Evolutionary conservation across 2,329 filamentous ascomycete species (phyloP).

Genomic region (Dactylonectria macrodidyma): DNA sequence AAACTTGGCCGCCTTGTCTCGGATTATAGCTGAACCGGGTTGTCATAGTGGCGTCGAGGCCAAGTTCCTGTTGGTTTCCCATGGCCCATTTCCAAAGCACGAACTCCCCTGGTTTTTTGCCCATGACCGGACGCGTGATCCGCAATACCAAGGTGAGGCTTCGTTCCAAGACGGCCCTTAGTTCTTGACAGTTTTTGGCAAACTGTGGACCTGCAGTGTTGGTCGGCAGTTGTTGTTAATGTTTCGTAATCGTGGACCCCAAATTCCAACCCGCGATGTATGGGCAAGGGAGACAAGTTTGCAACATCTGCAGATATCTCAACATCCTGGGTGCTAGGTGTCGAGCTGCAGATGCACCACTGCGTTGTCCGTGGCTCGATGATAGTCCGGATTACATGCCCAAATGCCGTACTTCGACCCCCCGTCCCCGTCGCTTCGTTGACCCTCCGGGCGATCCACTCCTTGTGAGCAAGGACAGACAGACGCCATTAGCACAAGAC

Average conservation of each 20-base stretch:
- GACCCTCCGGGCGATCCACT: neutral
- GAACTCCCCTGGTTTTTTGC: neutral
- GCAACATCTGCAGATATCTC: constrained; percentile 15
- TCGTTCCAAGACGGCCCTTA: constrained; percentile 1
- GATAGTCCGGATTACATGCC: constrained; percentile 16
- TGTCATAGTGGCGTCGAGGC: constrained; percentile 1
- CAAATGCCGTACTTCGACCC: neutral
- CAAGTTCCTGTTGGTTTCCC: neutral
- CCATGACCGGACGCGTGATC: constrained; percentile 13
- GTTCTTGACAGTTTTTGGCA: neutral
- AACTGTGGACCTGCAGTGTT: neutral
- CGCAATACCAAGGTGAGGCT: constrained; percentile 9
- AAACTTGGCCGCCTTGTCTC: constrained; percentile 15
- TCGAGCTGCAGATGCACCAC: constrained; percentile 19
- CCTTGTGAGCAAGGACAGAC: neutral
- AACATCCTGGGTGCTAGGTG: neutral
- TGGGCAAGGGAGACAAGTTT: constrained; percentile 10
- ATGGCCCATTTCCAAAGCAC: neutral
- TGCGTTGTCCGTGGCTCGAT: constrained; percentile 27
- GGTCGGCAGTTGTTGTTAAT: neutral
- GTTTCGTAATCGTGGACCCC: constrained; percentile 12
- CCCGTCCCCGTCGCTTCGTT: neutral
- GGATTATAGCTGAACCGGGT: neutral
- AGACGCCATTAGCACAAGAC: constrained; percentile 7
- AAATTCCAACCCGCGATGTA: constrained; percentile 16